phyloP scores from a whole-genome alignment of 2,329 filamentous ascomycete species.

The Ceratocystiopsis sp. region DNA sequence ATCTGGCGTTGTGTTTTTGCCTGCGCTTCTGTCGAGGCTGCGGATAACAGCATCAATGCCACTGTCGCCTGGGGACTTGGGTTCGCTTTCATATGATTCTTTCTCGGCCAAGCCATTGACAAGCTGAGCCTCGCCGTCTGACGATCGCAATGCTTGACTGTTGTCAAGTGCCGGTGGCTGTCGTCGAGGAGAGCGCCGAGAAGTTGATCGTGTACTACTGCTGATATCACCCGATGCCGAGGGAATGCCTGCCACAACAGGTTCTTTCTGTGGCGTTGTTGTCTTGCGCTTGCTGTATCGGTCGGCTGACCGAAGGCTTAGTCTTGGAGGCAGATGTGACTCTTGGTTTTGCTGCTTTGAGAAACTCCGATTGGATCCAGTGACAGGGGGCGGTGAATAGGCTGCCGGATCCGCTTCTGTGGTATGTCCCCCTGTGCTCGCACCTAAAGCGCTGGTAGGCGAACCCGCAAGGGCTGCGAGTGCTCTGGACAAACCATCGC shows the following conservation, averaged over 20 bases:
- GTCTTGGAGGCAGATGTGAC: too few relatives aligned
- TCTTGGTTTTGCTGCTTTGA: too few relatives aligned
- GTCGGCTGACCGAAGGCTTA: too few relatives aligned
- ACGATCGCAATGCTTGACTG: constrained; percentile 32
- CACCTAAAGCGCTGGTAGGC: constrained; percentile 38
- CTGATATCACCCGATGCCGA: too few relatives aligned
- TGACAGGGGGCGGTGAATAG: too few relatives aligned
- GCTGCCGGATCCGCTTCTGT: too few relatives aligned
- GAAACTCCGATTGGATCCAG: too few relatives aligned
- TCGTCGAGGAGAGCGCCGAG: constrained; percentile 48
- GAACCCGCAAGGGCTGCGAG: constrained; percentile 61
- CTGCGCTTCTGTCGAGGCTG: constrained; percentile 72
- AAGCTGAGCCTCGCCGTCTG: constrained; percentile 41
- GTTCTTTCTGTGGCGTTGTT: constrained; percentile 12
- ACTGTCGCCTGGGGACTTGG: constrained; percentile 40
- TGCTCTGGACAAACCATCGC: constrained; percentile 45
- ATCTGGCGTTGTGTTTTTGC: constrained; percentile 53
- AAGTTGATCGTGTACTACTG: constrained; percentile 8
- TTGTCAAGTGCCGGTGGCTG: constrained; percentile 32
- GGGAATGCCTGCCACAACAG: too few relatives aligned
- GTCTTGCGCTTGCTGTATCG: constrained; percentile 22
- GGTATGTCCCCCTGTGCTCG: constrained; percentile 1
- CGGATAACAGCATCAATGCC: constrained; percentile 79
- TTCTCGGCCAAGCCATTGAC: constrained; percentile 73
- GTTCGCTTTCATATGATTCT: constrained; percentile 58